Base-by-base conservation (phyloP, 345 rosid species). In the Alliaria petiolata region DNA sequence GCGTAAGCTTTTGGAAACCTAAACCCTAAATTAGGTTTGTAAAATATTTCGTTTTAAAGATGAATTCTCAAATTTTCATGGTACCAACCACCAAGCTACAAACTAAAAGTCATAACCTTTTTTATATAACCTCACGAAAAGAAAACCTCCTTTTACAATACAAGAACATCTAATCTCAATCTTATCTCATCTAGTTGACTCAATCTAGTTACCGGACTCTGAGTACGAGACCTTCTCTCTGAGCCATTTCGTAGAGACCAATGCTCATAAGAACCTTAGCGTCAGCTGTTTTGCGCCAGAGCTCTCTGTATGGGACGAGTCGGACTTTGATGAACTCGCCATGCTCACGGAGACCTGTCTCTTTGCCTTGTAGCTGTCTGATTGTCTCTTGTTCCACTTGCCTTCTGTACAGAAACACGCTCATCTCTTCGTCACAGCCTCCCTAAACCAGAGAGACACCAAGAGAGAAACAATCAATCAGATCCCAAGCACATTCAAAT, bases 391-490 rank as follows among this genome's bases (percentile, higher is more conserved):
- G 76, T 31, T 78, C 83, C n/a, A 93, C 91, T 58, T 56, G 7
- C 33, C 81, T 83, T 85, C 80, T 84, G 72, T 86, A 91, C 9
- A 91, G 80, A 76, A 89, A 89, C 74, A 93, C 47, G 49, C 95
- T 77, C 45, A 93, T 62, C 80, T 87, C 97, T 83, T 93, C 97
- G 56, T 93, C 97, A n/a, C 97, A 87, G 19, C 97, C 96, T 73
- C 98, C 98, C 98, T 89, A 65, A 6, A 12, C 58, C 44, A 46
- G 12, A 62, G 51, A 83, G 17, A 65, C 16, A 31, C 19, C 26
- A 14, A 20, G 53, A 62, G 20, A 31, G 5, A 53, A 46, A 26
- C 2, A 43, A 53, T 14, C 1, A 34, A 59, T 40, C 43, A 65
- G 22, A 14, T 50, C 12, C 33, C 62, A 64, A 14, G 0, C 19